Base-by-base conservation (phyloP, 129 eudicot species). In the Kitagawia praeruptora region DNA sequence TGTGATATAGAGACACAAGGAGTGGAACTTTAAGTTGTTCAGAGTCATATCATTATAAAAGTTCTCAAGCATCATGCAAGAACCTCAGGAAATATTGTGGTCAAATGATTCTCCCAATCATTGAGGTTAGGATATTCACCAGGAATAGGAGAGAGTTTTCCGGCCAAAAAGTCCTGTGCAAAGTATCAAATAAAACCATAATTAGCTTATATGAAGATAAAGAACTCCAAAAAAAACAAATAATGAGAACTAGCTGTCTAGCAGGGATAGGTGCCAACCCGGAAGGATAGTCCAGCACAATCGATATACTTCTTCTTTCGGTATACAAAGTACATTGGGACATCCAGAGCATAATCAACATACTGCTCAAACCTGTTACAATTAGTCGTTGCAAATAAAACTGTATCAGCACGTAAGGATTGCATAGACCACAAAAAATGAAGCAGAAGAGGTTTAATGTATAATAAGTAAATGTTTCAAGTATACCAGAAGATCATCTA, bases 91-190 rank as follows among this genome's bases (percentile, higher is more conserved):
- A 90, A 92, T 82, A 92, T 88, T 75, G 99, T 95, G 77, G 97
- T 90, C 74, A 95, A 87, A 85, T 95, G 99, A 83, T 92, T 95
- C 86, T 95, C 99, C 99, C 99, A 95, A 84, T 92, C 99, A 81
- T 87, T 87, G 66, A 95, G 85, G 47, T 85, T 92, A 25, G 99
- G 97, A 69, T 87, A 92, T 77, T 90, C 99, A 77, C 99, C 97
- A 37, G 97, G 97, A 81, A 95, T 80, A 45, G 93, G 83, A 80
- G 96, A 81, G 78, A 95, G 99, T 73, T 85, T 92, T 61, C 99
- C 99, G 69, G 88, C 88, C 80, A 95, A 80, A 75, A 95, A 95
- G 83, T 95, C 99, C 99, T 95, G 88, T 61, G 74, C 71, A 58
- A 53, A 44, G 34, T 11, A 61, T 61, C 47, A 70, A 75, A 86